Evolutionary conservation across 495 filamentous ascomycete species (phyloP).

Genomic region (Aspergillus campestris): DNA sequence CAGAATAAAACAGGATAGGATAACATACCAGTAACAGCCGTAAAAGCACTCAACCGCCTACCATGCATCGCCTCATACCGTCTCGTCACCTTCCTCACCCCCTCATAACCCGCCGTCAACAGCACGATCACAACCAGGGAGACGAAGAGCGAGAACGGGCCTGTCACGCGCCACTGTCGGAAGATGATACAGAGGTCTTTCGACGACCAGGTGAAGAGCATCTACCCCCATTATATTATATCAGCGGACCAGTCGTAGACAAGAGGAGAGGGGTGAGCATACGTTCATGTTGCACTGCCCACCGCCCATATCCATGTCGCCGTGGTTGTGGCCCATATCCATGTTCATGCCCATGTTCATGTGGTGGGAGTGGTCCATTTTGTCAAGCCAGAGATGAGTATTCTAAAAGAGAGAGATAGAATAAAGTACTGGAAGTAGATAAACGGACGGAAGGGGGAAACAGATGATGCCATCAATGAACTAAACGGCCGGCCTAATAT

Average conservation of each 20-base stretch:
- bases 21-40: constrained; percentile 43
- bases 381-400: background rate
- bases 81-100: constrained; percentile 64
- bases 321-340: constrained; percentile 41
- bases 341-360: constrained; percentile 34
- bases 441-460: background rate
- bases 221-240: constrained; percentile 38
- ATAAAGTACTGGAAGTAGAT: background rate
- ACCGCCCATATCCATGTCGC: constrained; percentile 48
- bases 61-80: constrained; percentile 62
- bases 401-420: background rate
- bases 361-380: constrained; percentile 24
- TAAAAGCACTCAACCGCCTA: constrained; percentile 38
- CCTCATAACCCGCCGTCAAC: constrained; percentile 85
- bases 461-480: background rate
- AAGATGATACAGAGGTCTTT: constrained; percentile 93
- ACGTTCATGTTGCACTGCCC: constrained; percentile 80
- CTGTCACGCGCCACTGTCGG: constrained; percentile 75
- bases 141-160: constrained; percentile 60
- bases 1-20: constrained; percentile 1
- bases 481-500: too few species aligned
- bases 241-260: background rate
- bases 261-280: constrained; percentile 14
- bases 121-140: constrained; percentile 76
- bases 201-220: constrained; percentile 96